Percentiles rank a stretch among this genome's conserved stretches.
phyloP scores from a whole-genome alignment of 1,139 yeast species.

The Geotrichum klebahnii region DNA sequence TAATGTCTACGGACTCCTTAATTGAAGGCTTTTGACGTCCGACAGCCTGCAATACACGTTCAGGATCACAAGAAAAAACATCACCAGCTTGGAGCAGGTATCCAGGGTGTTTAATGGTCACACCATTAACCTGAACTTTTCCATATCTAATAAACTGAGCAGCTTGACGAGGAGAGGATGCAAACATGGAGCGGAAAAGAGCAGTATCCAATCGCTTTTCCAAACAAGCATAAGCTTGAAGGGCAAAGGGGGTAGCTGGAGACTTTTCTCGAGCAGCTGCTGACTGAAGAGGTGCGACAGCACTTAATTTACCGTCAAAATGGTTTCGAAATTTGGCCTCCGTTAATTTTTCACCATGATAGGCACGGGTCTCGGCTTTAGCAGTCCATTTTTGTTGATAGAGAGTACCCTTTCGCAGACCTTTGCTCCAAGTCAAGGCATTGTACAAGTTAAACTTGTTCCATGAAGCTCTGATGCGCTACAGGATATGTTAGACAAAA shows the following conservation, averaged over 20 bases:
- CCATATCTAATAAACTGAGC: conserved; percentile 82
- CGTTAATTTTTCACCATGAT: conserved; percentile 91
- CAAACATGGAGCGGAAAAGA: conserved; percentile 85
- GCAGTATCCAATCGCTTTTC: conserved; percentile 90
- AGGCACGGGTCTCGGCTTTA: conserved; percentile 87
- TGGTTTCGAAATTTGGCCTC: conserved; percentile 74
- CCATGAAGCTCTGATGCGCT: conserved; percentile 82
- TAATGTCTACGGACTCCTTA: conserved; percentile 61
- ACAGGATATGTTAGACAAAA: not conserved
- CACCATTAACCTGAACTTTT: conserved; percentile 81
- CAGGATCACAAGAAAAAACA: conserved; percentile 78
- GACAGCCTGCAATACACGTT: conserved; percentile 76
- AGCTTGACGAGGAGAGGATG: conserved; percentile 91
- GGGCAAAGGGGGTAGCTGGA: conserved; percentile 61
- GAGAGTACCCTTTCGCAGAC: conserved; percentile 56
- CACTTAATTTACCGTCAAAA: conserved; percentile 69
- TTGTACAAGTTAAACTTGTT: conserved; percentile 90
- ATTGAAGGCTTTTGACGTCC: conserved; percentile 80
- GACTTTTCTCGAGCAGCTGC: conserved; percentile 24
- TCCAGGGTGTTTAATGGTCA: conserved; percentile 69
- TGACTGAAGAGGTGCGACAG: conserved; percentile 63
- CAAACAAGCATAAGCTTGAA: conserved; percentile 83
- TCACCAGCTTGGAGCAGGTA: conserved; percentile 81
- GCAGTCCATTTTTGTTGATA: conserved; percentile 91
- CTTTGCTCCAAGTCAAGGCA: conserved; percentile 44